phyloP scores from a whole-genome alignment of 1,284 basidiomycete species.

The Apiotrichum gracile region DNA sequence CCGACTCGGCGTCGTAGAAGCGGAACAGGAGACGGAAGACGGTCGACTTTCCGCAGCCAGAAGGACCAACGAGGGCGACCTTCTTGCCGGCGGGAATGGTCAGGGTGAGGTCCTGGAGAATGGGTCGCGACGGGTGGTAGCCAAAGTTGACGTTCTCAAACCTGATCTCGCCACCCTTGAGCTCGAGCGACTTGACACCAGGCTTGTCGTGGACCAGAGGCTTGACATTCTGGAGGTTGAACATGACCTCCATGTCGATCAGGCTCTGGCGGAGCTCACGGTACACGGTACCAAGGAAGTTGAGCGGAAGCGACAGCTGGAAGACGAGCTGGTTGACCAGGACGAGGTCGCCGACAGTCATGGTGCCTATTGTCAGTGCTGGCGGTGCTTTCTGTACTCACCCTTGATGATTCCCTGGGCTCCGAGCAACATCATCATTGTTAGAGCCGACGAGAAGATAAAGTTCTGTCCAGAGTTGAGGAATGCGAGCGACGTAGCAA shows the following conservation, averaged over 20 bases:
- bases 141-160: slow-evolving; percentile 91
- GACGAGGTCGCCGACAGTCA: slow-evolving; percentile 96
- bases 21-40: slow-evolving; percentile 89
- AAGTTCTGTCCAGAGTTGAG: slow-evolving; percentile 95
- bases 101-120: slow-evolving; percentile 84
- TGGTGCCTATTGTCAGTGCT: slow-evolving; percentile 60
- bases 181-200: slow-evolving; percentile 60
- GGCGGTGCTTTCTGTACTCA: slow-evolving; percentile 32
- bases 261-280: slow-evolving; percentile 92
- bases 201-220: slow-evolving; percentile 61
- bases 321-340: slow-evolving; percentile 99
- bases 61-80: slow-evolving; percentile 92
- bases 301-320: slow-evolving; percentile 89
- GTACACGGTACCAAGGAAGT: slow-evolving; percentile 95
- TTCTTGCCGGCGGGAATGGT: slow-evolving; percentile 92
- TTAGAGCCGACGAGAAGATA: slow-evolving; percentile 89
- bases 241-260: slow-evolving; percentile 93
- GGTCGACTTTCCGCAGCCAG: slow-evolving; percentile 96
- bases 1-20: slow-evolving; percentile 81
- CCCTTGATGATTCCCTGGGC: slow-evolving; percentile 90
- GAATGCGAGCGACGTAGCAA: slow-evolving; percentile 86
- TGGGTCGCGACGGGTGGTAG: slow-evolving; percentile 83
- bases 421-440: slow-evolving; percentile 91
- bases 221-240: slow-evolving; percentile 82
- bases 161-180: slow-evolving; percentile 78